Percentiles rank a stretch among this genome's conserved stretches.
Conservation (phyloP, 148 eudicot genomes). For the Tetragonia tetragonoides region DNA sequence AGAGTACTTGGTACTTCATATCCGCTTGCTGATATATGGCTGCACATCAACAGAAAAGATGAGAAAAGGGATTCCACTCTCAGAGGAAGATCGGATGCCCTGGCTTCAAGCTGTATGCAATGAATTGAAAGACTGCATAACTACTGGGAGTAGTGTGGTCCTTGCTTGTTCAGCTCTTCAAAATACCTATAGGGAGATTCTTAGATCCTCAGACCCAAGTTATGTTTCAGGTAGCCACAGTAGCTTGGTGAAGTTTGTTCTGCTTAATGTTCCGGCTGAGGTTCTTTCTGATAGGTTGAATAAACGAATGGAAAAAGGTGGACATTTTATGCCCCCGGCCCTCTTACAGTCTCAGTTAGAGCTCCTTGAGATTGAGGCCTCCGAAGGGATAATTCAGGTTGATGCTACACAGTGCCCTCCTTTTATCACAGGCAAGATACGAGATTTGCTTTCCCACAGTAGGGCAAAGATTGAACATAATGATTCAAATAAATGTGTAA, state of each 20-base stretch:
- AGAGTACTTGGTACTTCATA: neutral
- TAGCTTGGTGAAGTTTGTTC: slow-evolving; percentile 56
- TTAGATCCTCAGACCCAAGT: slow-evolving; percentile 56
- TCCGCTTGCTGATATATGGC: slow-evolving; percentile 10
- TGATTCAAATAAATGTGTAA: too few species aligned
- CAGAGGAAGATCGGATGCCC: slow-evolving; percentile 81
- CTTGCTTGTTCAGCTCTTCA: slow-evolving; percentile 90
- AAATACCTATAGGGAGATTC: slow-evolving; percentile 66
- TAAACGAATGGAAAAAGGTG: slow-evolving; percentile 57
- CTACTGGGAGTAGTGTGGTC: slow-evolving; percentile 39
- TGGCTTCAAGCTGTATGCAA: slow-evolving; percentile 72
- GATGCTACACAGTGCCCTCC: slow-evolving; percentile 67
- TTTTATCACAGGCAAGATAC: slow-evolving; percentile 38
- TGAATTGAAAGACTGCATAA: slow-evolving; percentile 37
- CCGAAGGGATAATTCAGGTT: slow-evolving; percentile 64
- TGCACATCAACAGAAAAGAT: slow-evolving; percentile 63
- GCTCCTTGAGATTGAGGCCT: slow-evolving; percentile 67
- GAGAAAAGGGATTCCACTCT: slow-evolving; percentile 79
- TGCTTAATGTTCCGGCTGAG: slow-evolving; percentile 57
- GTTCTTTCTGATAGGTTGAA: slow-evolving; percentile 61
- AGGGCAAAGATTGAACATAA: neutral
- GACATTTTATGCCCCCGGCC: slow-evolving; percentile 83
- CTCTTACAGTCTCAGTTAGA: slow-evolving; percentile 82
- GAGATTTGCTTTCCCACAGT: slow-evolving; percentile 19
- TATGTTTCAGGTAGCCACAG: slow-evolving; percentile 28